Base-by-base conservation (phyloP, 495 filamentous ascomycete species). In the Cenococcum geophilum region DNA sequence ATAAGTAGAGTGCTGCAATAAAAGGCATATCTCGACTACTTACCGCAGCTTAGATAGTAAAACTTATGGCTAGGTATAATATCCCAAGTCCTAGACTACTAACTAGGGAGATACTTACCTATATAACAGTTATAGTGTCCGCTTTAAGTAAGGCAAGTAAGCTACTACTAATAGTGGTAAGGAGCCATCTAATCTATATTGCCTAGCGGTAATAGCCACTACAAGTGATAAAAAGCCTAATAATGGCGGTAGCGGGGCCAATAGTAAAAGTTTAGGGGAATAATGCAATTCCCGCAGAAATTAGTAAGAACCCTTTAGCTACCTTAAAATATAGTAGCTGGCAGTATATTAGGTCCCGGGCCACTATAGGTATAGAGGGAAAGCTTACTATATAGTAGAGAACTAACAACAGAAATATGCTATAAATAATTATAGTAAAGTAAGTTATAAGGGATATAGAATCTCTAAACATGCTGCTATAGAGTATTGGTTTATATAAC, bases 321-420 rank as follows among this genome's bases (percentile, higher is more conserved):
- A 81, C 77, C 48, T 80, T 71, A 66, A 86, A 84, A 70, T 85
- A 89, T 20, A 91, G 74, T 0, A 85, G 78, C 50, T 59, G 21
- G 49, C n/a, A 11, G 48, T n/a, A 35, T 37, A 56, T 64, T 50
- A 64, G 61, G 45, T 22, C 36, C 2, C 14, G 14, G 32, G 20
- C 23, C 16, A 11, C 9, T 21, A 40, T 58, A 20, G 53, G 1
- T 6, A 51, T 6, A 36, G 8, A 9, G n/a, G 47, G 8, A 20
- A 27, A 0, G 52, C 62, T 55, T 61, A 65, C 63, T 45, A 86
- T 69, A 53, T 80, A 84, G 66, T 88, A 86, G 0, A 90, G 62
- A 0, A 83, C 65, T 57, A 50, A 77, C 78, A 73, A 80, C 25
- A 73, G 64, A 25, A 83, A 70, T 9, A 82, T 72, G 67, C 69